A percentile compares a stretch with the other conserved stretches of the same genome.
Conservation (phyloP, 2,329 filamentous ascomycete species). For the Juglanconis oblonga region DNA sequence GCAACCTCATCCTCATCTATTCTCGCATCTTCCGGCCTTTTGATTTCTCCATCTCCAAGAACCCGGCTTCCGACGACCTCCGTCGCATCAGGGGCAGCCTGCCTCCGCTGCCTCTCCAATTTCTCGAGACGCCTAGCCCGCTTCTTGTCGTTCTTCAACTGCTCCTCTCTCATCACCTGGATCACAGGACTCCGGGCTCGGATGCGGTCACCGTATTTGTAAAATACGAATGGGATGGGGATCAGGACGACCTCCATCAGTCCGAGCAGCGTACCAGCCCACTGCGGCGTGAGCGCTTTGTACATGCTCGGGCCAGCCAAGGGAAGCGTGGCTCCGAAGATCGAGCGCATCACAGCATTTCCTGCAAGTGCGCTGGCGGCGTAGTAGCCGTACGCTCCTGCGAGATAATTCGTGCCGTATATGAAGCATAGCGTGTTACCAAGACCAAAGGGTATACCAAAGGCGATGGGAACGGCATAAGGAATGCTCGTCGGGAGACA, state of each 20-base stretch:
- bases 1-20: background rate
- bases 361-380: slow-evolving; percentile 74
- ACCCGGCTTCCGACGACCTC: background rate
- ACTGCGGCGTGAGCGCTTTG: slow-evolving; percentile 61
- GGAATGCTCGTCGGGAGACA: slow-evolving; percentile 73
- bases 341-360: slow-evolving; percentile 66
- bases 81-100: background rate
- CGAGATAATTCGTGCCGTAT: slow-evolving; percentile 74
- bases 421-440: slow-evolving; percentile 77
- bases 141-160: slow-evolving; percentile 32
- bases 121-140: slow-evolving; percentile 21
- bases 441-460: slow-evolving; percentile 71
- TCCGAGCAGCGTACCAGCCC: slow-evolving; percentile 70
- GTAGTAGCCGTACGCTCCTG: slow-evolving; percentile 72
- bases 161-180: slow-evolving; percentile 38
- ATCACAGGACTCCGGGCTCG: slow-evolving; percentile 45
- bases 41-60: background rate
- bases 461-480: slow-evolving; percentile 73
- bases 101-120: slow-evolving; percentile 19
- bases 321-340: slow-evolving; percentile 69
- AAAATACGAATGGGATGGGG: slow-evolving; percentile 75
- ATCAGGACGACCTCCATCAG: slow-evolving; percentile 67
- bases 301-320: slow-evolving; percentile 73
- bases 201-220: slow-evolving; percentile 50
- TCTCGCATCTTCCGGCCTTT: background rate